Percentiles rank a stretch among this genome's conserved stretches.
These are phyloP conservation scores for Ustanciosporium gigantosporum DNA, from an alignment of 1,284 basidiomycete species.

Conservation along the genomic window DNA sequence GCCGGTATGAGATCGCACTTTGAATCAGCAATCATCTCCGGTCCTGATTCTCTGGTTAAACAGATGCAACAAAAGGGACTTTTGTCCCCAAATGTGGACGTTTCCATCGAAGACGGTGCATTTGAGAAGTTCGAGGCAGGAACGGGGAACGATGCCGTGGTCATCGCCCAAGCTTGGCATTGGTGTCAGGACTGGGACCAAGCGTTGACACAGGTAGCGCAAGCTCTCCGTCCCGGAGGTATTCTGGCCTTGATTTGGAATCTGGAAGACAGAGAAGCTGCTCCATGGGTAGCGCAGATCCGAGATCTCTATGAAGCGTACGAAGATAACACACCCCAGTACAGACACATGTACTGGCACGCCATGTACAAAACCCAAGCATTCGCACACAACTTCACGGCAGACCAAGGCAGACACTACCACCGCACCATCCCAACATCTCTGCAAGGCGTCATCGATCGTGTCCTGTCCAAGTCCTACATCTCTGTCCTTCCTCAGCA, in stretches of 20 bases:
- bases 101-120: constrained; percentile 40
- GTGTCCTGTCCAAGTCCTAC: constrained; percentile 50
- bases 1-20: constrained; percentile 51
- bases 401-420: constrained; percentile 28
- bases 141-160: constrained; percentile 37
- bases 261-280: constrained; percentile 53
- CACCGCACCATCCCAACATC: constrained; percentile 46
- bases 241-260: constrained; percentile 56
- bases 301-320: constrained; percentile 51
- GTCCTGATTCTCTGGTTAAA: constrained; percentile 8
- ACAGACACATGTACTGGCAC: constrained; percentile 53
- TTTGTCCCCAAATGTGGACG: constrained; percentile 17
- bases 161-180: constrained; percentile 56
- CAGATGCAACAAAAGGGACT: constrained; percentile 25
- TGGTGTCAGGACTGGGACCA: constrained; percentile 51
- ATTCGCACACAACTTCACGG: constrained; percentile 16
- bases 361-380: constrained; percentile 47
- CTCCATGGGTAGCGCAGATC: constrained; percentile 50
- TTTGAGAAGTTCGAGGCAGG: constrained; percentile 48
- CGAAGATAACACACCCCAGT: constrained; percentile 52
- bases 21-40: constrained; percentile 20
- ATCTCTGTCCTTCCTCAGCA: constrained; percentile 43
- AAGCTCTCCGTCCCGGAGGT: constrained; percentile 38
- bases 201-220: constrained; percentile 32
- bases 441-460: constrained; percentile 35